Evolutionary conservation across 1,284 basidiomycete genomes (phyloP), one percentile per base, ranked within the genome.

Genomic region (Amylostereum areolatum): DNA sequence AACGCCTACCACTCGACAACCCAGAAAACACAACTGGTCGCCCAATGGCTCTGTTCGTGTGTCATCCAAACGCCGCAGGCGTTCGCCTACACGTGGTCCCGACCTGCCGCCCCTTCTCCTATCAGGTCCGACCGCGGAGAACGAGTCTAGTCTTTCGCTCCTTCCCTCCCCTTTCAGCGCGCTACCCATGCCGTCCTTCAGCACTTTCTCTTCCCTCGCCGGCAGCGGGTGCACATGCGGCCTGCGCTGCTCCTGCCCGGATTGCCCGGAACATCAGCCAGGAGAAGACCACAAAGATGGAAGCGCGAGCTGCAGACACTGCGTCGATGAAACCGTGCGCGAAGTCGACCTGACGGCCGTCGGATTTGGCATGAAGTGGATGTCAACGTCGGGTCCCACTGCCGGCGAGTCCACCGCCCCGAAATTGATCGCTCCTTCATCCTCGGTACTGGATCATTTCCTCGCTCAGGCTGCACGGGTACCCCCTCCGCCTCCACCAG

Each of bases 141-240:
- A 18, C 18, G 18, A 18, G 18, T 18, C 18, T 18, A 18, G 18
- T 18, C 18, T 18, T 18, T 18, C 18, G 18, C 60, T 34, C 51
- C 56, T 30, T 48, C 57, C 28, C 49, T 74, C 27, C 75, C 77
- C 11, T 59, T 67, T n/a, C 64, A 12, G 45, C 52, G 24, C n/a
- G 25, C 41, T 24, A 43, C 18, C 18, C 12, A 81, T 84, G 60
- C 80, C 82, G 36, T 73, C 80, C 3, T 74, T 83, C 56, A 78
- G 74, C 57, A 70, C 69, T 40, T 71, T 81, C 48, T 67, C 67
- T 34, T 76, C 77, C 12, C 63, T 81, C 5, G 78, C 80, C 1
- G 80, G 76, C 33, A 75, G 78, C 3, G 79, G 80, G 5, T 86
- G 83, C 59, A 81, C 80, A 2, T 86, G 83, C 57, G 83, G 84